These are phyloP conservation scores for Sphaerostilbella broomeana DNA, from an alignment of 2,329 filamentous ascomycete species.

Conservation along the genomic window DNA sequence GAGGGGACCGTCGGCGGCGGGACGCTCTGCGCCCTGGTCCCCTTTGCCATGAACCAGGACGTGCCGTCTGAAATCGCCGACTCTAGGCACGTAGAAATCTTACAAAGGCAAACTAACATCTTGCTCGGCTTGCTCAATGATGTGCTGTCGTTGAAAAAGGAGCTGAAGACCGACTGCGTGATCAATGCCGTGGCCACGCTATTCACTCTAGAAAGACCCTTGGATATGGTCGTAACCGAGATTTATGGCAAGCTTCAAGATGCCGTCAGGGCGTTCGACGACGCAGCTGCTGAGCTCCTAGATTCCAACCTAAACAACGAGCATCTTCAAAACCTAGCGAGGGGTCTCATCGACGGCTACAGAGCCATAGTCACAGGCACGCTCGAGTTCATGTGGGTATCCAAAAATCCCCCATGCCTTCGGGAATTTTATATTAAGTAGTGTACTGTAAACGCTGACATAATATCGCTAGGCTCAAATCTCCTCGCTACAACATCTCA, in stretches of 20 bases:
- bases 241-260: conserved; percentile 18
- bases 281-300: conserved; percentile 16
- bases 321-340: conserved; percentile 12
- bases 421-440: background rate
- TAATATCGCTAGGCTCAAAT: conserved; percentile 22
- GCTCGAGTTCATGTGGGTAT: conserved; percentile 28
- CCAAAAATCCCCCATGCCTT: background rate
- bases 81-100: conserved; percentile 7
- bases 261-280: conserved; percentile 21
- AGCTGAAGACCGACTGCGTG: conserved; percentile 21
- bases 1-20: conserved; percentile 22
- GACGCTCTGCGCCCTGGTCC: conserved; percentile 23
- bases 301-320: conserved; percentile 10
- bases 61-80: conserved; percentile 11
- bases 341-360: conserved; percentile 25
- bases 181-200: conserved; percentile 26
- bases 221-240: conserved; percentile 21
- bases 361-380: conserved; percentile 26
- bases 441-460: conserved; percentile 1
- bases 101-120: conserved; percentile 22
- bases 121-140: conserved; percentile 26
- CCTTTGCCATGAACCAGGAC: conserved; percentile 17
- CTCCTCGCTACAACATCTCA: conserved; percentile 27
- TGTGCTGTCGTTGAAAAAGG: conserved; percentile 28
- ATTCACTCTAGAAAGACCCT: conserved; percentile 16